Evolutionary conservation across 495 filamentous ascomycete species (phyloP).

Genomic region (Lophium mytilinum): DNA sequence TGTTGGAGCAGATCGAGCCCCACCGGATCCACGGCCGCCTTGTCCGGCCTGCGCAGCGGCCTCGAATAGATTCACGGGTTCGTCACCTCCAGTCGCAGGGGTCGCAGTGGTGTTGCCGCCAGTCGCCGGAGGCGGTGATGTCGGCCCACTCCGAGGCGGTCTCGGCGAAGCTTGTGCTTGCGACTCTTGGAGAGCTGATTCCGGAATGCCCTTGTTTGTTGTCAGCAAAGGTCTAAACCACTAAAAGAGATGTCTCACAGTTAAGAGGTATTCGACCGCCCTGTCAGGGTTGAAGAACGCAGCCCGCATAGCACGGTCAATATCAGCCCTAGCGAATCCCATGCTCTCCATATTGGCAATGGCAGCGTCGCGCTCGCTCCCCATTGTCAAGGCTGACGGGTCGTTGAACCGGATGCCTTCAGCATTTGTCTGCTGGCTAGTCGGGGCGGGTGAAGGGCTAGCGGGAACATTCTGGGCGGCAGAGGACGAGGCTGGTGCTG

Average conservation of each 20-base stretch:
- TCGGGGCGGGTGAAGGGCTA: constrained; percentile 64
- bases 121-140: constrained; percentile 23
- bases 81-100: constrained; percentile 48
- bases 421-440: constrained; percentile 39
- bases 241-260: constrained; percentile 48
- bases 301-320: constrained; percentile 88
- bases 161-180: constrained; percentile 35
- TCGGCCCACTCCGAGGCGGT: constrained; percentile 29
- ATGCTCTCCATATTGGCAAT: constrained; percentile 94
- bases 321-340: constrained; percentile 81
- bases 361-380: constrained; percentile 70
- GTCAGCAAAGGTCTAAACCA: constrained; percentile 2
- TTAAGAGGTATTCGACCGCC: constrained; percentile 91
- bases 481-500: constrained; percentile 54
- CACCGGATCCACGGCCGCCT: constrained; percentile 39
- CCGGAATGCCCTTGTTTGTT: constrained; percentile 70
- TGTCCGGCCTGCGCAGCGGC: constrained; percentile 72
- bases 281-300: constrained; percentile 95
- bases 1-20: constrained; percentile 21
- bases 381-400: constrained; percentile 76
- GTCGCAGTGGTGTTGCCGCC: constrained; percentile 22
- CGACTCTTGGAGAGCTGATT: constrained; percentile 60
- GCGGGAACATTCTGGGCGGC: constrained; percentile 50
- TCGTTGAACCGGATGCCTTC: constrained; percentile 53
- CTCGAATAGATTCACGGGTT: constrained; percentile 87